phyloP scores from a whole-genome alignment of 192 early-diverging fungal genomes.

The Coemansia sp. region DNA sequence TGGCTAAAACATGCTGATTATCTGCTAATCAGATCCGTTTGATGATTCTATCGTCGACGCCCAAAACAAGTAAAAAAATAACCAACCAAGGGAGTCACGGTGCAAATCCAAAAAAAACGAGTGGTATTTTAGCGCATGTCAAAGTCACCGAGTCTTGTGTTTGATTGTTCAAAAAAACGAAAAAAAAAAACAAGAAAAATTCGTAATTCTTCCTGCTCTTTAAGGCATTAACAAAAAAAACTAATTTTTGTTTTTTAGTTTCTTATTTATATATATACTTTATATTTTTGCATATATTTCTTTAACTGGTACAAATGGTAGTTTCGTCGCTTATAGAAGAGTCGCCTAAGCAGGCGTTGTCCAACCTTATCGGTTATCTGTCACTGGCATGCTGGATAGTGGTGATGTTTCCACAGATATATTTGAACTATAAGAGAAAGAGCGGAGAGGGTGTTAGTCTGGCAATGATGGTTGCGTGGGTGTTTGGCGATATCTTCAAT shows the following conservation, averaged over 20 bases:
- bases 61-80: no score
- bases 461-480: conserved; percentile 73
- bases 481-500: conserved; percentile 76
- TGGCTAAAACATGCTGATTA: no score
- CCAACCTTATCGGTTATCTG: conserved; percentile 58
- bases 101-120: no score
- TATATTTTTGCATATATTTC: not conserved
- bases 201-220: no score
- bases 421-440: conserved; percentile 73
- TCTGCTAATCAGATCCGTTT: no score
- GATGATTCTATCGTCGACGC: no score
- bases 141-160: no score
- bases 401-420: conserved; percentile 81
- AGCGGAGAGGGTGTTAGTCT: conserved; percentile 75
- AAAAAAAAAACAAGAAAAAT: no score
- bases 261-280: not conserved
- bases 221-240: no score
- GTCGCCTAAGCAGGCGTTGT: conserved; percentile 14
- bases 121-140: no score
- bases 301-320: not conserved
- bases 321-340: conserved; percentile 1
- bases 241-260: not conserved
- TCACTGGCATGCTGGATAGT: conserved; percentile 78
- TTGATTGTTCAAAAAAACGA: no score
- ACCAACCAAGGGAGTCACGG: no score